Evolutionary conservation across 257 asterid genomes (phyloP).

Genomic region (Solanum tacnaense): DNA sequence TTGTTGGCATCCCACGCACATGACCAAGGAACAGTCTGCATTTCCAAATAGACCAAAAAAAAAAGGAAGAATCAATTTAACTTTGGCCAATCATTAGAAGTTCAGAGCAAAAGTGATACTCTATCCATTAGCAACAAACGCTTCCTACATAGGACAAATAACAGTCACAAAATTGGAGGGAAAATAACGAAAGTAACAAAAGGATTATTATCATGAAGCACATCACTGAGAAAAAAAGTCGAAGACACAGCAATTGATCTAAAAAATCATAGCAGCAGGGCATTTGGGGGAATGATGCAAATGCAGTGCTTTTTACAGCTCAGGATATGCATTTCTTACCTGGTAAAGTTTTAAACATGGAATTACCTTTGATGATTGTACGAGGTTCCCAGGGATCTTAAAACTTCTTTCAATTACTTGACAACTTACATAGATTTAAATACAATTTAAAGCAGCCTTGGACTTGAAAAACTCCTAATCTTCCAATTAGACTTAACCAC

Average conservation of each 20-base stretch:
- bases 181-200: neutral
- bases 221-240: neutral
- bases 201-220: neutral
- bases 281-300: neutral
- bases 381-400: neutral
- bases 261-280: neutral
- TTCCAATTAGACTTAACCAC: neutral
- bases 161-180: neutral
- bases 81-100: neutral
- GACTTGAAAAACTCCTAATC: neutral
- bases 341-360: neutral
- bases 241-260: neutral
- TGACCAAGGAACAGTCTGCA: slow-evolving; percentile 94
- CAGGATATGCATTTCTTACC: neutral
- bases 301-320: neutral
- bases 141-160: neutral
- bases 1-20: slow-evolving; percentile 77
- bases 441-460: neutral
- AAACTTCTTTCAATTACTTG: neutral
- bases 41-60: neutral
- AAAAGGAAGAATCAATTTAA: neutral
- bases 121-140: neutral
- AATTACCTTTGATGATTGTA: neutral
- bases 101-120: neutral
- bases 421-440: neutral